Percentiles rank a stretch among this genome's conserved stretches.
These are phyloP conservation scores for Stylonectria norvegica DNA, from an alignment of 2,329 filamentous ascomycete species.

Conservation along the genomic window DNA sequence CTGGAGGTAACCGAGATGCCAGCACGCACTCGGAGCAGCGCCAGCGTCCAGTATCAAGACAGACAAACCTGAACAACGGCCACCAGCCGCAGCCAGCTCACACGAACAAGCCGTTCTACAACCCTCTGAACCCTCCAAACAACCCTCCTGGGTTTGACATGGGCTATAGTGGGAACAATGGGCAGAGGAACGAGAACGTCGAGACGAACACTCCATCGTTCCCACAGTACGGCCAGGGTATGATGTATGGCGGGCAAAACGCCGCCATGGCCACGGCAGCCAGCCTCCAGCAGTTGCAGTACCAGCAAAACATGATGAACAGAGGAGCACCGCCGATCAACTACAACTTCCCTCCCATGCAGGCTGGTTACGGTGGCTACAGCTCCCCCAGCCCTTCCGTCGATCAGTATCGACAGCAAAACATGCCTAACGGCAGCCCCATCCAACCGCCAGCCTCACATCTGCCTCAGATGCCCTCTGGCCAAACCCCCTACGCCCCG, in stretches of 20 bases:
- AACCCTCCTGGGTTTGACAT: conserved; percentile 48
- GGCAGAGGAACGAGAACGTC: conserved; percentile 50
- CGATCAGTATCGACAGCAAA: conserved; percentile 55
- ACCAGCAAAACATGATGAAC: conserved; percentile 56
- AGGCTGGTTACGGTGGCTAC: conserved; percentile 53
- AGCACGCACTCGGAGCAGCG: conserved; percentile 46
- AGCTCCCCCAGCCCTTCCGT: conserved; percentile 45
- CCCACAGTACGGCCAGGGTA: conserved; percentile 47
- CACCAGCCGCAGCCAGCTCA: conserved; percentile 40
- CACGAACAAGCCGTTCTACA: conserved; percentile 52
- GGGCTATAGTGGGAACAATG: conserved; percentile 47
- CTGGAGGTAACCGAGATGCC: conserved; percentile 42
- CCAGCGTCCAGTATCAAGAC: conserved; percentile 55
- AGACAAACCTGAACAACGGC: conserved; percentile 45
- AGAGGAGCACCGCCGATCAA: conserved; percentile 52
- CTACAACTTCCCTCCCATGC: conserved; percentile 56
- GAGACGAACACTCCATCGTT: conserved; percentile 50
- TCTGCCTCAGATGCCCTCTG: conserved; percentile 40
- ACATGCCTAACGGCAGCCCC: conserved; percentile 49
- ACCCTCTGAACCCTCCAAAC: conserved; percentile 42
- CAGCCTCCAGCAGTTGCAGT: conserved; percentile 54
- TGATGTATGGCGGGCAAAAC: conserved; percentile 49
- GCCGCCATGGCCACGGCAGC: conserved; percentile 44
- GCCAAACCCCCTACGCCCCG: conserved; percentile 45
- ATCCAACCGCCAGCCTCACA: conserved; percentile 44